phyloP scores from a whole-genome alignment of 225 moss, liverwort and hornwort genomes.

The Straminergon stramineum region DNA sequence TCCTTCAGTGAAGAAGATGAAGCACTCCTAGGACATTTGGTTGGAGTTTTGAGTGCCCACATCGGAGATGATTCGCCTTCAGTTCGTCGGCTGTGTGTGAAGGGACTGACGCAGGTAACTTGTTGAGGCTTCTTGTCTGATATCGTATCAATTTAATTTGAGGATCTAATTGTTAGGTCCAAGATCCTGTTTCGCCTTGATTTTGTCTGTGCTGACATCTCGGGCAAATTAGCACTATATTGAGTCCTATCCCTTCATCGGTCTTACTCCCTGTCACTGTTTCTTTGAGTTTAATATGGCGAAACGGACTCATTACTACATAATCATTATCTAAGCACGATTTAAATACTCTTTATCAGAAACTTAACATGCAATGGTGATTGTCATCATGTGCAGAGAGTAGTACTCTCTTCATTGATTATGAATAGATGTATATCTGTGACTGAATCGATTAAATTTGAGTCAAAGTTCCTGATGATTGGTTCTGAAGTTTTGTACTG shows the following conservation, averaged over 20 bases:
- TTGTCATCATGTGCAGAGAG: background rate
- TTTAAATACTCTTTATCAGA: background rate
- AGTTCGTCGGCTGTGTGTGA: slow-evolving; percentile 82
- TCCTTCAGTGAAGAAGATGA: slow-evolving; percentile 74
- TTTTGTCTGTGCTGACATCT: background rate
- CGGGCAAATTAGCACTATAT: background rate
- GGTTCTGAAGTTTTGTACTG: background rate
- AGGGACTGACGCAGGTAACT: slow-evolving; percentile 84
- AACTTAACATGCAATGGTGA: background rate
- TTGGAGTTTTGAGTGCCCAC: slow-evolving; percentile 90
- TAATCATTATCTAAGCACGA: background rate
- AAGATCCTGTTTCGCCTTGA: background rate
- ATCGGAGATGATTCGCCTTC: slow-evolving; percentile 89
- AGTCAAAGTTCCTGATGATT: background rate
- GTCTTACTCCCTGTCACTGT: background rate
- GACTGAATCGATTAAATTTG: background rate
- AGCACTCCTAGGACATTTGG: slow-evolving; percentile 68
- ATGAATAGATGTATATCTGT: background rate
- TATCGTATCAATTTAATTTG: background rate
- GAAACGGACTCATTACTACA: background rate
- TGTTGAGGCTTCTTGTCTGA: background rate
- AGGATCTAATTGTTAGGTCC: background rate
- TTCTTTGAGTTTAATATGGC: background rate
- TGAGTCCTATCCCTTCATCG: background rate
- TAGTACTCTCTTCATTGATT: background rate